These are phyloP conservation scores for Dipteronia dyeriana DNA, from an alignment of 345 rosid genomes.

Conservation along the genomic window DNA sequence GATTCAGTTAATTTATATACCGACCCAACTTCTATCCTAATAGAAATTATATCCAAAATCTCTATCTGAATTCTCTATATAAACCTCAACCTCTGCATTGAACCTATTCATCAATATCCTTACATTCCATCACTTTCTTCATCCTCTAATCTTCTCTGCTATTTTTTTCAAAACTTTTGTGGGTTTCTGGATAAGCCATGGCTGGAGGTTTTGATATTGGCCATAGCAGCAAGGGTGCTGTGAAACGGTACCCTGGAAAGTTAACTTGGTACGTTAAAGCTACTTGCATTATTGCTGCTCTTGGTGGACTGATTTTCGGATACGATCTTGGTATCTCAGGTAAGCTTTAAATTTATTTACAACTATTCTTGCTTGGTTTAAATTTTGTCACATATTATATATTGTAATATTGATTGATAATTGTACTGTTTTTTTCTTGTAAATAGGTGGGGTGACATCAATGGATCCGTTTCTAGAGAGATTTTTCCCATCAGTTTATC, in stretches of 20 bases:
- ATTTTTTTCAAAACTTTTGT: no score
- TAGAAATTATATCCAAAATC: not conserved
- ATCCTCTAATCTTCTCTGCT: no score
- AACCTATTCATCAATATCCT: no score
- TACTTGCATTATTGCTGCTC: constrained; percentile 21
- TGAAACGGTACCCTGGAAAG: constrained; percentile 1
- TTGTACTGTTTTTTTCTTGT: not conserved
- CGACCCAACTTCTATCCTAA: no score
- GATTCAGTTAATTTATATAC: no score
- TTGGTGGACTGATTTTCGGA: constrained; percentile 45
- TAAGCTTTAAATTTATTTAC: not conserved
- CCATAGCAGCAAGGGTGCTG: not conserved
- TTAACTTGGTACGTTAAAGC: not conserved
- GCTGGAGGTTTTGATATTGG: not conserved
- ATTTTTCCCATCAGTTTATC: constrained; percentile 48
- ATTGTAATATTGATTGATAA: no score
- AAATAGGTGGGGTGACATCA: constrained; percentile 58
- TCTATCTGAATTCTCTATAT: not conserved
- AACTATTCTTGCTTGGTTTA: not conserved
- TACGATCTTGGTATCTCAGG: constrained; percentile 48
- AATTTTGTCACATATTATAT: not conserved
- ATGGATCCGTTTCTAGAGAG: constrained; percentile 45
- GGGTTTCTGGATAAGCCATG: not conserved
- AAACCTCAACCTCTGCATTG: not conserved
- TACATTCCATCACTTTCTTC: no score